Percentiles rank a stretch among this genome's conserved stretches.
phyloP scores from a whole-genome alignment of 116 monocot species.

The Papilionanthe hybrid region DNA sequence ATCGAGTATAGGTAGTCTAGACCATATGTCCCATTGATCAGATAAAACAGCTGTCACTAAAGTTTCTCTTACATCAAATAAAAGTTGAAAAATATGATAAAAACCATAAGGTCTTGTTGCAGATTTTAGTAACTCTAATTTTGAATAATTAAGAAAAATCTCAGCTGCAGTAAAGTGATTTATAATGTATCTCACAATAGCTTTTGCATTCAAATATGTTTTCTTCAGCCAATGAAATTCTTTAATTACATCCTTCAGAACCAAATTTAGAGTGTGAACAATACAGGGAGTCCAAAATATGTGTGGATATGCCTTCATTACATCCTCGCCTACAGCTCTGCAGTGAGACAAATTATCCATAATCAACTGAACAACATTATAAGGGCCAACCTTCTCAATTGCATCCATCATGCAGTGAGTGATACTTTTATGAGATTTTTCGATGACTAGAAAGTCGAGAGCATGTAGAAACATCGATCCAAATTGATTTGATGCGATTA shows the following conservation, averaged over 20 bases:
- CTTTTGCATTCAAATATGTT: constrained; percentile 29
- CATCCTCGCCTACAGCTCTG: constrained; percentile 28
- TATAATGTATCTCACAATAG: constrained; percentile 39
- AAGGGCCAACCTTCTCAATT: constrained; percentile 35
- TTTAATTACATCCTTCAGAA: constrained; percentile 32
- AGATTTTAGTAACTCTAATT: constrained; percentile 38
- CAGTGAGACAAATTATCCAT: constrained; percentile 32
- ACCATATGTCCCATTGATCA: constrained; percentile 36
- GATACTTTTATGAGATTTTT: constrained; percentile 36
- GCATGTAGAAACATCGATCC: constrained; percentile 49
- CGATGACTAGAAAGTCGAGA: constrained; percentile 21
- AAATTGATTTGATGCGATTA: constrained; percentile 44
- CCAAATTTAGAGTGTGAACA: constrained; percentile 37
- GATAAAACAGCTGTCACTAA: constrained; percentile 32
- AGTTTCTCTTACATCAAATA: constrained; percentile 36
- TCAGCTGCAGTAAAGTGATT: constrained; percentile 31
- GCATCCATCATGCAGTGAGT: constrained; percentile 23
- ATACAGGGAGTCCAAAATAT: constrained; percentile 54
- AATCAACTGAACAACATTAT: constrained; percentile 46
- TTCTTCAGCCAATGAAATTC: constrained; percentile 30
- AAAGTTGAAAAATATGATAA: constrained; percentile 29
- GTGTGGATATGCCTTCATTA: constrained; percentile 31
- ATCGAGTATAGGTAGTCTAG: constrained; percentile 18
- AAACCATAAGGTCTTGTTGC: constrained; percentile 18
- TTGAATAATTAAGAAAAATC: constrained; percentile 35